Percentiles rank a stretch among this genome's conserved stretches.
Evolutionary conservation across 257 asterid species (phyloP).

Genomic region (Fraxinus excelsior): DNA sequence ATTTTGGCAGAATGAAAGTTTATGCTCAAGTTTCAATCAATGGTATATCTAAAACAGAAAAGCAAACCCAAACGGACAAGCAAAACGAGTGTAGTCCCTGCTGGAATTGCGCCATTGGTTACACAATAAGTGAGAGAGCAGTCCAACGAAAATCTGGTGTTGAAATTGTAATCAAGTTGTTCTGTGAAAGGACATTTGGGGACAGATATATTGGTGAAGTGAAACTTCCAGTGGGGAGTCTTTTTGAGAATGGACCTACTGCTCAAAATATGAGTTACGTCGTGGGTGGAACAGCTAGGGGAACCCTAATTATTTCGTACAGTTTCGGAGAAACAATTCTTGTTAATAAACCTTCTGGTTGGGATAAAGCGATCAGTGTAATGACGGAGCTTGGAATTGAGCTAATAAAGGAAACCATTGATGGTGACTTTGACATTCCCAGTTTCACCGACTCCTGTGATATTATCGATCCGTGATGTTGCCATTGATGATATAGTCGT

Average conservation of each 20-base stretch:
- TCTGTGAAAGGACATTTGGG: conserved; percentile 9
- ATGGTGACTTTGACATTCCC: not conserved
- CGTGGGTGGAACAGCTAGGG: conserved; percentile 21
- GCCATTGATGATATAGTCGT: not conserved
- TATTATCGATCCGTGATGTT: not conserved
- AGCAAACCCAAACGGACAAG: conserved; percentile 18
- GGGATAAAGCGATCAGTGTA: conserved; percentile 4
- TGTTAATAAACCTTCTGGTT: conserved; percentile 14
- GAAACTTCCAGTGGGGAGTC: conserved; percentile 27
- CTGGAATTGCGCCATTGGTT: conserved; percentile 26
- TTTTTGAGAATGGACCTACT: conserved; percentile 25
- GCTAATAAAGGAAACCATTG: not conserved
- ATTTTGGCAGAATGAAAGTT: conserved; percentile 20
- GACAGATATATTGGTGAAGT: conserved; percentile 29
- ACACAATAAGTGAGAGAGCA: not conserved
- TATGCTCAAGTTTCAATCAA: conserved; percentile 25
- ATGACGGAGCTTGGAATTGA: not conserved
- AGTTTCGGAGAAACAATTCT: conserved; percentile 18
- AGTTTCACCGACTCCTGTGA: not conserved
- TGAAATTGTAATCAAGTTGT: conserved; percentile 18
- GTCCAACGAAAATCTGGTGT: not conserved
- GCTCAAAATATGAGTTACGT: conserved; percentile 3
- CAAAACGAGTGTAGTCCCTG: conserved; percentile 23
- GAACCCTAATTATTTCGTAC: conserved; percentile 22
- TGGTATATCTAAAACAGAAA: conserved; percentile 20